phyloP scores from a whole-genome alignment of 495 filamentous ascomycete species.

The Geopyxis carbonaria region DNA sequence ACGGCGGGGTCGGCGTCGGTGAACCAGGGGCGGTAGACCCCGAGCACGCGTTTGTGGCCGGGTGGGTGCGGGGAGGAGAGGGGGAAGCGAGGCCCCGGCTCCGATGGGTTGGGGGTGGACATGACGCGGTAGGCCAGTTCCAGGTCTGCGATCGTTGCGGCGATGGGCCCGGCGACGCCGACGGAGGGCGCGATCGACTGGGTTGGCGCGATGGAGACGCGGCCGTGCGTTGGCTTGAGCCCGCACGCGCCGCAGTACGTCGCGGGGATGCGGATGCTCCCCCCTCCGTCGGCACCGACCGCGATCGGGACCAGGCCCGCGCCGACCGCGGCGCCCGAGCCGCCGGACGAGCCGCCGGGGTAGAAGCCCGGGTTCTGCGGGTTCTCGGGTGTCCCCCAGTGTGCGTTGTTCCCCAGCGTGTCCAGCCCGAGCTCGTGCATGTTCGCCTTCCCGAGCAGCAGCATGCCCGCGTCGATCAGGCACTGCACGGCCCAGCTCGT shows the following conservation, averaged over 20 bases:
- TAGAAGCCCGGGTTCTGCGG: constrained; percentile 69
- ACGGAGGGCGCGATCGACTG: constrained; percentile 36
- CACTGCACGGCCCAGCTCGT: constrained; percentile 62
- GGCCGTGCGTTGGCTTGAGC: constrained; percentile 65
- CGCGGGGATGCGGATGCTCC: constrained; percentile 65
- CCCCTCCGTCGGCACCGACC: constrained; percentile 73
- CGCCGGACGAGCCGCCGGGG: constrained; percentile 76
- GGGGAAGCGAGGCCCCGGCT: constrained; percentile 11
- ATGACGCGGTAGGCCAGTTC: constrained; percentile 63
- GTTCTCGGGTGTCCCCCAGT: constrained; percentile 64
- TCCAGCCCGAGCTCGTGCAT: constrained; percentile 89
- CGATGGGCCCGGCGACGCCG: constrained; percentile 57
- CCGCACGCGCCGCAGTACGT: constrained; percentile 78
- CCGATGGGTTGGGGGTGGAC: constrained; percentile 46
- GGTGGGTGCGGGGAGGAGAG: constrained; percentile 11
- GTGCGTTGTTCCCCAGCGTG: constrained; percentile 69
- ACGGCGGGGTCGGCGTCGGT: constrained; percentile 48
- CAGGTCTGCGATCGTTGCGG: constrained; percentile 62
- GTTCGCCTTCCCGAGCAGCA: constrained; percentile 68
- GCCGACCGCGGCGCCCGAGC: constrained; percentile 59
- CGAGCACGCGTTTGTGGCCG: constrained; percentile 38
- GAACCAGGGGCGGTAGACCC: constrained; percentile 63
- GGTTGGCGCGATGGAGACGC: constrained; percentile 49
- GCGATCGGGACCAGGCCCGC: constrained; percentile 66
- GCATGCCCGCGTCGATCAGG: constrained; percentile 59